phyloP scores from a whole-genome alignment of 1,139 yeast species.

The Magnusiomyces sp. region DNA sequence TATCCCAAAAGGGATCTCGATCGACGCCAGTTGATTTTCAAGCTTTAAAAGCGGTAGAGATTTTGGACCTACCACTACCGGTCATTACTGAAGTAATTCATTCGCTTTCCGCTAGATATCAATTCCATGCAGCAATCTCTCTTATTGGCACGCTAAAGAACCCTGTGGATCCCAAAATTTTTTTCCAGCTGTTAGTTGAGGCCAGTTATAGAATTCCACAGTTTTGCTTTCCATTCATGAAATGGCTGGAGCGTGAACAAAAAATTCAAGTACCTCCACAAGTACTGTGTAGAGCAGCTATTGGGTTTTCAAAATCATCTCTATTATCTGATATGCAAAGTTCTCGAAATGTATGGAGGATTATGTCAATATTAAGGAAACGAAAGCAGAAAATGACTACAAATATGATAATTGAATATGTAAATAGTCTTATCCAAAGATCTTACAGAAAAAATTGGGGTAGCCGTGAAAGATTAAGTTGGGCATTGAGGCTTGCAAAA shows the following conservation, averaged over 20 bases:
- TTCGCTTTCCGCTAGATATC: background rate
- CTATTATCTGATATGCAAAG: background rate
- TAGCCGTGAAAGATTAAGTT: constrained; percentile 1
- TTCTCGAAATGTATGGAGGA: background rate
- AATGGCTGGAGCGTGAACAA: background rate
- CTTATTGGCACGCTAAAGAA: background rate
- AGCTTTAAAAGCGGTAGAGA: background rate
- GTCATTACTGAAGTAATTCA: background rate
- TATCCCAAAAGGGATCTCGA: background rate
- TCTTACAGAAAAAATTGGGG: background rate
- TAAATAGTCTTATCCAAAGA: constrained; percentile 1
- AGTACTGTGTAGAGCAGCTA: background rate
- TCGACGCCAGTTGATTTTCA: background rate
- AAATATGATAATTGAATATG: background rate
- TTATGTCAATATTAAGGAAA: background rate
- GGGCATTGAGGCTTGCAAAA: background rate
- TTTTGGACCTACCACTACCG: background rate
- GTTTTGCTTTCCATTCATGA: background rate
- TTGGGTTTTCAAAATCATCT: background rate
- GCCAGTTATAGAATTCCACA: background rate
- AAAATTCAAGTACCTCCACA: background rate
- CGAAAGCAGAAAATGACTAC: background rate
- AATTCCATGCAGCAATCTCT: background rate
- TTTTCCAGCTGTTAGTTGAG: background rate
- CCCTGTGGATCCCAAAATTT: background rate